Base-by-base conservation (phyloP, 352 stramenopile genomes). In the Phytophthora constricta region DNA sequence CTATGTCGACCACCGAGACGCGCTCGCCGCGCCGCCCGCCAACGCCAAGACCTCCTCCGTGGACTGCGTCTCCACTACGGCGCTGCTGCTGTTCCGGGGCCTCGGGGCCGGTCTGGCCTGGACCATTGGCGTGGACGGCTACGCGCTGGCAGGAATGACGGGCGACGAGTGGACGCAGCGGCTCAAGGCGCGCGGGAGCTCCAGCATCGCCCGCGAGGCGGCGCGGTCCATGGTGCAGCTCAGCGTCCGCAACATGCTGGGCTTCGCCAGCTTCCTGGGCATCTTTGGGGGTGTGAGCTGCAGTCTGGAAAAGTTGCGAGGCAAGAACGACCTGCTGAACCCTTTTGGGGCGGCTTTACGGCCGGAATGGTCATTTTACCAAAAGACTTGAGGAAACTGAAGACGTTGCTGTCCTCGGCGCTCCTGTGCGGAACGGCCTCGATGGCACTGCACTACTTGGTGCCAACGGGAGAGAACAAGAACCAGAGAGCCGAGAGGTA, bases 231-330 rank as follows among this genome's bases (percentile, higher is more conserved):
- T 91, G 25, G 34, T 41, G 20, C 62, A 51, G 8, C 63, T 79
- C 2, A 76, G 79, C 51, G 69, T 51, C 9, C 79, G 76, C 70
- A 93, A 93, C 58, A 77, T 90, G 71, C 41, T 89, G 46, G 70
- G 79, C 23, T 95, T 95, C 60, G 83, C 82, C 10, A 68, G 68
- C 33, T 95, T 95, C 51, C 66, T 95, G 50, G 83, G 82, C 22
- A 80, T 92, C 39, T 95, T 91, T 62, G 80, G 79, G 10, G 84
- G 82, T 11, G 67, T 93, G 26, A 91, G 82, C 48, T 95, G 87
- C 72, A 77, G 67, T 45, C 54, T 92, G 51, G 84, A 93, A 70
- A 82, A 77, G 39, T 1, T 82, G 10, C 80, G 85, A n/a, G 77
- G 80, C 27, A 72, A 68, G 42, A 76, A 68, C 42, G 87, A 95